Percentiles rank a stretch among this genome's conserved stretches.
These are phyloP conservation scores for Colletotrichum falcatum DNA, from an alignment of 2,329 filamentous ascomycete species.

Conservation along the genomic window DNA sequence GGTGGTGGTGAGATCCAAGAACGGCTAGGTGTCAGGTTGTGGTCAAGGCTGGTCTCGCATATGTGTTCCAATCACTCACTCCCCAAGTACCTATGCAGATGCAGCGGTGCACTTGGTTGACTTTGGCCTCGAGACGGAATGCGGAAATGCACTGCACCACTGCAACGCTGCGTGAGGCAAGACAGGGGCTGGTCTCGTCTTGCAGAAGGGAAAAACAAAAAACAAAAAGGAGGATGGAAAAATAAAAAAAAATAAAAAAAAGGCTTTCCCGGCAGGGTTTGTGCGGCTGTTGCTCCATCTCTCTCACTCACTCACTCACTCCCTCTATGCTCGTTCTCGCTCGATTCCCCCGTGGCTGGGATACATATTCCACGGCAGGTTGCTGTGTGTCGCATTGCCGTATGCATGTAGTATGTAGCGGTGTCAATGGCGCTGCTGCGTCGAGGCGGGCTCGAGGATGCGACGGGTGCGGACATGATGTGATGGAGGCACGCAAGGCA, in stretches of 20 bases:
- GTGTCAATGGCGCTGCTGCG: no score
- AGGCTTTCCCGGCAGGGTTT: no score
- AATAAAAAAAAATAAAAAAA: no score
- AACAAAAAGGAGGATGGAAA: no score
- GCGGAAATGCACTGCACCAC: neutral
- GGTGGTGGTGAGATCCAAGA: neutral
- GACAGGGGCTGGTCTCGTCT: constrained; percentile 6
- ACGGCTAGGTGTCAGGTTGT: neutral
- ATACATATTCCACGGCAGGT: neutral
- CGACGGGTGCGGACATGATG: constrained; percentile 10
- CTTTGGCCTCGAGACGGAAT: constrained; percentile 6
- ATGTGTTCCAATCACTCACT: neutral
- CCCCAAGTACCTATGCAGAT: no score
- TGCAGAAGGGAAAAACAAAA: no score
- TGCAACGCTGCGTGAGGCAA: constrained; percentile 20
- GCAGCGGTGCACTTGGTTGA: neutral
- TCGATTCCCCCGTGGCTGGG: neutral
- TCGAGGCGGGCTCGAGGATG: neutral
- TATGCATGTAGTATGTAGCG: neutral
- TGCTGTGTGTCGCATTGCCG: no score
- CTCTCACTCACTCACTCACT: no score
- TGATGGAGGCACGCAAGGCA: no score
- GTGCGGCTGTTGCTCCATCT: neutral
- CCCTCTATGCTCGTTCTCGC: no score
- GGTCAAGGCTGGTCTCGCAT: neutral